phyloP scores from a whole-genome alignment of 75 land plant species.

The Larix kaempferi region DNA sequence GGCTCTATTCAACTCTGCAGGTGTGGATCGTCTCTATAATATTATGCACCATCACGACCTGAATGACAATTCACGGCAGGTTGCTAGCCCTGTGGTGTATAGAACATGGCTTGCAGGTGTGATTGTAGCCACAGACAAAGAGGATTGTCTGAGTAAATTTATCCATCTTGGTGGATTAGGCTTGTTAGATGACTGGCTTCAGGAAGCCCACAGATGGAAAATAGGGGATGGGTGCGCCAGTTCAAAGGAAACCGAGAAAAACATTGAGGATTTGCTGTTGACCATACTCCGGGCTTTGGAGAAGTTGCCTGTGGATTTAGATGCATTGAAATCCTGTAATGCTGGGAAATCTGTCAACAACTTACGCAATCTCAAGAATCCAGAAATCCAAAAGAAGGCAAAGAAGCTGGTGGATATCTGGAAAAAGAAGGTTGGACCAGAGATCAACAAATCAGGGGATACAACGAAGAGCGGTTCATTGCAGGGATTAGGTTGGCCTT shows the following conservation, averaged over 20 bases:
- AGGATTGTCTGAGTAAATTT: conserved; percentile 34
- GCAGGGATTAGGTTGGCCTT: too few species aligned
- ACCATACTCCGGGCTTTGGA: conserved; percentile 33
- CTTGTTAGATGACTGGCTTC: conserved; percentile 48
- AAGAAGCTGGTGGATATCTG: conserved; percentile 44
- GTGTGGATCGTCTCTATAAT: conserved; percentile 29
- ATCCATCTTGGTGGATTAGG: conserved; percentile 38
- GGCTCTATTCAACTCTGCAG: conserved; percentile 26
- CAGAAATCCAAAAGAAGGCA: conserved; percentile 46
- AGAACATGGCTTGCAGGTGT: conserved; percentile 35
- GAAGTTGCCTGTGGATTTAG: conserved; percentile 48
- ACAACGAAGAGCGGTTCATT: too few species aligned
- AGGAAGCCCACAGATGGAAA: conserved; percentile 53
- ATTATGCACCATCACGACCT: conserved; percentile 41
- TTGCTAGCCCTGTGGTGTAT: conserved; percentile 18
- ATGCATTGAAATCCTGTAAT: conserved; percentile 35
- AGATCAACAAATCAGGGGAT: conserved; percentile 22
- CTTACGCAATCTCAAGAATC: conserved; percentile 29
- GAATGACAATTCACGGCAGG: conserved; percentile 13
- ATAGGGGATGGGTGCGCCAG: conserved; percentile 30
- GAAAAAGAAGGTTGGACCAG: conserved; percentile 38
- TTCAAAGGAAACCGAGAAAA: conserved; percentile 27
- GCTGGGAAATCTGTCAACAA: conserved; percentile 47
- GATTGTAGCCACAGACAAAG: conserved; percentile 38
- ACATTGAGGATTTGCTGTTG: conserved; percentile 36